A percentile compares a stretch with the other conserved stretches of the same genome.
These are phyloP conservation scores for Apiospora marii DNA, from an alignment of 2,329 filamentous ascomycete genomes.

Conservation along the genomic window DNA sequence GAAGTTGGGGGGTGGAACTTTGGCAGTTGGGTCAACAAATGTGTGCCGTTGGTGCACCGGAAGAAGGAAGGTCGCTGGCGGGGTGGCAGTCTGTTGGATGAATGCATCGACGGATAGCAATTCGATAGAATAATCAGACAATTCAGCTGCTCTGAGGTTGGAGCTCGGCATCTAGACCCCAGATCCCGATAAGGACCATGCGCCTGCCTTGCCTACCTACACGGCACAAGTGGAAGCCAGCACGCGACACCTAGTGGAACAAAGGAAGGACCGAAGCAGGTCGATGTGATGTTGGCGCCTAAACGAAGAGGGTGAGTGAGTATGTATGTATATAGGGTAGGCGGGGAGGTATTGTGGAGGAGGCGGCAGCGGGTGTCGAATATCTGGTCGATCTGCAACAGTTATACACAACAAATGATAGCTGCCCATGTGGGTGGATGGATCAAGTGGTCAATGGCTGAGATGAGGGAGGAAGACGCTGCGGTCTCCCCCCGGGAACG, in stretches of 20 bases:
- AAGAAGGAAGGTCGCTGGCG: slow-evolving; percentile 43
- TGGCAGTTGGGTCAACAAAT: slow-evolving; percentile 10
- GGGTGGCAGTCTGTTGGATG: slow-evolving; percentile 44
- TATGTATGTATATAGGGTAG: background rate
- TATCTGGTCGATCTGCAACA: slow-evolving; percentile 1
- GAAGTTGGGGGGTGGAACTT: slow-evolving; percentile 34
- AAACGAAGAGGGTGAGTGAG: background rate
- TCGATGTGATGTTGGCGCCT: background rate
- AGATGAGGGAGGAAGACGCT: background rate
- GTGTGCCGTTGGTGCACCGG: slow-evolving; percentile 24
- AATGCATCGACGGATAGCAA: slow-evolving; percentile 40
- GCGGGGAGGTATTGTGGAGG: background rate
- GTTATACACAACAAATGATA: background rate
- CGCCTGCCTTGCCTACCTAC: slow-evolving; percentile 27
- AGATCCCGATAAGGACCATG: background rate
- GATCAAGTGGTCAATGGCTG: background rate
- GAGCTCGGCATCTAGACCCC: slow-evolving; percentile 36
- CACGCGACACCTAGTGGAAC: background rate
- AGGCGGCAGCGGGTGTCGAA: background rate
- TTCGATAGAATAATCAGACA: slow-evolving; percentile 39
- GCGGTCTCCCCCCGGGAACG: background rate
- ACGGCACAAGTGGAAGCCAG: background rate
- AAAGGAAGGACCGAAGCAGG: background rate
- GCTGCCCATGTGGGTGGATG: background rate
- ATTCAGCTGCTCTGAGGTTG: slow-evolving; percentile 27